These are phyloP conservation scores for Sporobolomyces pararoseus DNA, from an alignment of 768 basidiomycete species.

Conservation along the genomic window DNA sequence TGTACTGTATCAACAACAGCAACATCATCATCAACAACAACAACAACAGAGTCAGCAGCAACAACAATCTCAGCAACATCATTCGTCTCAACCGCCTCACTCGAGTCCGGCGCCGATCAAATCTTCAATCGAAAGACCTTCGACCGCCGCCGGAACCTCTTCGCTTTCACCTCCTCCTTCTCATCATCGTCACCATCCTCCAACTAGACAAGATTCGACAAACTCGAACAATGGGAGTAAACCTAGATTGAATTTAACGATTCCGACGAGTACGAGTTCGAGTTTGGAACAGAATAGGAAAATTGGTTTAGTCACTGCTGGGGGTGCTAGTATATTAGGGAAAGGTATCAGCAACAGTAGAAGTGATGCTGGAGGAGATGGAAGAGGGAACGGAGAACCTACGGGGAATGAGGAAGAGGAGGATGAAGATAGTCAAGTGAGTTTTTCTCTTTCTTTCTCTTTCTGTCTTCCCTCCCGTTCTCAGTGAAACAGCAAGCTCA, in stretches of 20 bases:
- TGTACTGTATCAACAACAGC: neutral
- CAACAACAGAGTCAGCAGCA: slow-evolving; percentile 13
- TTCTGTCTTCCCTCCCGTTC: too few relatives aligned
- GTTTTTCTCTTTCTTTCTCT: too few relatives aligned
- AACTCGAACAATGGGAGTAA: neutral
- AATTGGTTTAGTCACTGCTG: slow-evolving; percentile 12
- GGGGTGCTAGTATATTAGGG: slow-evolving; percentile 16
- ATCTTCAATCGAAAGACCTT: too few relatives aligned
- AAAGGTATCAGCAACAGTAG: slow-evolving; percentile 5
- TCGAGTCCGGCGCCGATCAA: too few relatives aligned
- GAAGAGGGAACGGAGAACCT: neutral
- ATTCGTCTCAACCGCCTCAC: neutral
- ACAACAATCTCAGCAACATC: neutral
- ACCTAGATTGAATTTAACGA: slow-evolving; percentile 31
- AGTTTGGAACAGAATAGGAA: slow-evolving; percentile 6
- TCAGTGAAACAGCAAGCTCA: too few relatives aligned
- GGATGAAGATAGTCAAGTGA: slow-evolving; percentile 12
- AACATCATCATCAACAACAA: slow-evolving; percentile 11
- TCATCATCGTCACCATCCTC: neutral
- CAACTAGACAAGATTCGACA: slow-evolving; percentile 13
- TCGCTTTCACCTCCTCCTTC: neutral
- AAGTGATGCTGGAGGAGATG: neutral
- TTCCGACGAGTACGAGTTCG: slow-evolving; percentile 6
- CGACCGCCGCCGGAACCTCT: too few relatives aligned
- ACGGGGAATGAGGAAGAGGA: slow-evolving; percentile 9